Evolutionary conservation across 176 grass and related monocot species (phyloP).

Genomic region (Eleusine coracana): DNA sequence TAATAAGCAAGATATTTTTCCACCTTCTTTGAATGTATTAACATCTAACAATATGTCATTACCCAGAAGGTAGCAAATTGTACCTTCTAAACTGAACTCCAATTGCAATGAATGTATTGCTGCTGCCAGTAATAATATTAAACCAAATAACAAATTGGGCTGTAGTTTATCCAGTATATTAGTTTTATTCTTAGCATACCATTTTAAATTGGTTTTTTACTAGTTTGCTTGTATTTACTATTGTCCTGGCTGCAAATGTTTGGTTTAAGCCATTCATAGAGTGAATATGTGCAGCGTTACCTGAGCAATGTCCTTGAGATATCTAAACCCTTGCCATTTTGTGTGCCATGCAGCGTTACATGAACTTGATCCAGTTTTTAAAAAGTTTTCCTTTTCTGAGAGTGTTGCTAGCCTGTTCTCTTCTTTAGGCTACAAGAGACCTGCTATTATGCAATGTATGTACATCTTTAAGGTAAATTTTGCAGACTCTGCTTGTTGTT

Average conservation of each 20-base stretch:
- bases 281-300: not conserved
- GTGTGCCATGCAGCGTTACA: slow-evolving; percentile 69
- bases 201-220: no score
- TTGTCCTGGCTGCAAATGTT: not conserved
- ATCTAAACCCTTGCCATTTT: slow-evolving; percentile 20
- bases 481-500: not conserved
- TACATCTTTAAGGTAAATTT: slow-evolving; percentile 95
- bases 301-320: not conserved
- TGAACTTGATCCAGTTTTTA: slow-evolving; percentile 94
- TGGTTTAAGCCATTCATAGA: not conserved
- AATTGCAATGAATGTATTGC: no score
- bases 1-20: not conserved
- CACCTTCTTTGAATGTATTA: not conserved
- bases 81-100: no score
- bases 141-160: no score
- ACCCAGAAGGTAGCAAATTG: no score
- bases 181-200: no score
- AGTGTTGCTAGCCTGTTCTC: slow-evolving; percentile 62
- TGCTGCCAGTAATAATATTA: no score
- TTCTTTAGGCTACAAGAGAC: slow-evolving; percentile 85
- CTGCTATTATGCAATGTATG: slow-evolving; percentile 91
- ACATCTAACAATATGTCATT: no score
- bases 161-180: no score
- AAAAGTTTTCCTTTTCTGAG: slow-evolving; percentile 60
- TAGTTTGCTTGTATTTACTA: not conserved